Evolutionary conservation across 352 stramenopile genomes (phyloP).

Genomic region (Globisporangium heterothallicum): DNA sequence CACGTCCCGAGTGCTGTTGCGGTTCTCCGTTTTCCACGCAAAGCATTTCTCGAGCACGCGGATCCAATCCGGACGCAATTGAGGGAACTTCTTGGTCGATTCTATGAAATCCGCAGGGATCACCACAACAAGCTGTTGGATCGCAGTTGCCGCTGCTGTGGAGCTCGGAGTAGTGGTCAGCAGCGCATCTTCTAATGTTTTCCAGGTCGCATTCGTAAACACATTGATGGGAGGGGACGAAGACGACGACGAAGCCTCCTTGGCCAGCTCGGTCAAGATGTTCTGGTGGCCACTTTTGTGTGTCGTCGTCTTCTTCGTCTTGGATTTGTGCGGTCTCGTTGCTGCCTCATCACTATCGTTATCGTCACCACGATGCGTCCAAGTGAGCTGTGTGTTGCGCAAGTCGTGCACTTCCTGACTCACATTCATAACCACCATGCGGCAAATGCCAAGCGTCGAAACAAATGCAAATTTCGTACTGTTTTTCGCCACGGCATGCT

Average conservation of each 20-base stretch:
- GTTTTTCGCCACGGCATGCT: constrained; percentile 40
- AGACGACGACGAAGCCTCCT: neutral
- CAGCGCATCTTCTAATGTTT: constrained; percentile 50
- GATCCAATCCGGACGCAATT: constrained; percentile 37
- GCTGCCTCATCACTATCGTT: neutral
- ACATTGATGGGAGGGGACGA: constrained; percentile 18
- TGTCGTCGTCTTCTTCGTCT: constrained; percentile 9
- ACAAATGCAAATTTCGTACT: constrained; percentile 45
- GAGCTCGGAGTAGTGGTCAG: constrained; percentile 5
- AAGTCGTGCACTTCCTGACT: constrained; percentile 44
- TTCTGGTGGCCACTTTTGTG: no score
- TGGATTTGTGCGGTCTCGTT: no score
- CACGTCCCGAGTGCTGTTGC: constrained; percentile 27
- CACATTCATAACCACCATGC: constrained; percentile 46
- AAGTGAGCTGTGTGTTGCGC: constrained; percentile 1
- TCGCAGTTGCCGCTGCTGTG: constrained; percentile 6
- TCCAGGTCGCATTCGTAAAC: constrained; percentile 57
- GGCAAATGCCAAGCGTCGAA: constrained; percentile 43
- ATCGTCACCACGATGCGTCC: neutral
- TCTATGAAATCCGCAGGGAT: constrained; percentile 44
- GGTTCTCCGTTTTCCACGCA: constrained; percentile 47
- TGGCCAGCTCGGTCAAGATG: neutral
- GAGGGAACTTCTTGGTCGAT: constrained; percentile 26
- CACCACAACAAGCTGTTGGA: constrained; percentile 55
- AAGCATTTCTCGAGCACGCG: constrained; percentile 63